Conservation (phyloP, 305 asterid genomes). For the Plantago rigida region DNA sequence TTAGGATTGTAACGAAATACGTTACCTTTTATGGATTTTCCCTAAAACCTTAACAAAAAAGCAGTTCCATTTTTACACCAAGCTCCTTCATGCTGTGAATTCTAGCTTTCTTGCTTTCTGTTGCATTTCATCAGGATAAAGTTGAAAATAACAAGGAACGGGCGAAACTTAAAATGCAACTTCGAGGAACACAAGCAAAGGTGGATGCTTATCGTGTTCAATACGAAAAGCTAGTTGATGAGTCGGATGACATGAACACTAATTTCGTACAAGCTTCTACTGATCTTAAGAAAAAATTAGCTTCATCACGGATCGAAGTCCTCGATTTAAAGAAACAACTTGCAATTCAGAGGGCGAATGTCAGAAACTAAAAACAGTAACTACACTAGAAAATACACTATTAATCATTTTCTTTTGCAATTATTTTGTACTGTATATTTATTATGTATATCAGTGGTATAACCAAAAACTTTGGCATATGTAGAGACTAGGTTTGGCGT, state of each 20-base stretch:
- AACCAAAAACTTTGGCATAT: too few relatives aligned
- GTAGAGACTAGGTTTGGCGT: too few relatives aligned
- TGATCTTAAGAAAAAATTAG: slow-evolving; percentile 50
- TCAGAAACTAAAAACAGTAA: neutral
- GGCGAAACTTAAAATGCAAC: slow-evolving; percentile 59
- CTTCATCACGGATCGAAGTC: slow-evolving; percentile 37
- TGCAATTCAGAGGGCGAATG: slow-evolving; percentile 27
- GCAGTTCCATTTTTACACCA: neutral
- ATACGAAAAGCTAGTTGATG: slow-evolving; percentile 38
- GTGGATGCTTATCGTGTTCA: slow-evolving; percentile 45
- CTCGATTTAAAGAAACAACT: slow-evolving; percentile 54
- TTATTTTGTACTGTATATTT: too few relatives aligned
- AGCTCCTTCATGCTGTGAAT: neutral
- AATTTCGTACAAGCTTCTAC: slow-evolving; percentile 45
- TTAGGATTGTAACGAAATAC: too few relatives aligned
- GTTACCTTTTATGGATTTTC: too few relatives aligned
- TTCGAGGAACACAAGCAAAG: slow-evolving; percentile 50
- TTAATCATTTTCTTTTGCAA: too few relatives aligned
- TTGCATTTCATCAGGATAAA: slow-evolving; percentile 37
- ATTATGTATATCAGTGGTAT: too few relatives aligned
- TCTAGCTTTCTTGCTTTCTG: slow-evolving; percentile 3
- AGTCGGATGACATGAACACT: slow-evolving; percentile 44
- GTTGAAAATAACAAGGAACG: slow-evolving; percentile 33
- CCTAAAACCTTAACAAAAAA: neutral
- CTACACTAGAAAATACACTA: too few relatives aligned